Evolutionary conservation across 805 yeast genomes (phyloP), one percentile per base, ranked within the genome.

Genomic region (Monosporozyma aquatica): DNA sequence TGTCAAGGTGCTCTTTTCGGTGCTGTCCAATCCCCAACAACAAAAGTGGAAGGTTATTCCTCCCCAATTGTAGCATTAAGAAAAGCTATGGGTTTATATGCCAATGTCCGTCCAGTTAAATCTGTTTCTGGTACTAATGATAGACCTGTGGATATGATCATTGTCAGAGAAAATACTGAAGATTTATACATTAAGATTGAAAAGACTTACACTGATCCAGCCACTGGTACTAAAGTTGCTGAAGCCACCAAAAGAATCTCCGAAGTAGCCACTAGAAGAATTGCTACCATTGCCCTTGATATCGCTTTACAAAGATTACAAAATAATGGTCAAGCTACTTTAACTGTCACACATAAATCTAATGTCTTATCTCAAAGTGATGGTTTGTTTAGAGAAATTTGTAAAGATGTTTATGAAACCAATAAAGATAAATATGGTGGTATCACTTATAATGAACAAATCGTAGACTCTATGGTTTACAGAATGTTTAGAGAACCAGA

Each of bases 31-130:
- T 87, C 97, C 15, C 98, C 98, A 52, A 74, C 95, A 36, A 78
- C 81, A 55, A 87, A 87, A 68, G 97, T 92, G 37, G 92, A 75
- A 37, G 98, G 98, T 41, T 92, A 92, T 71, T 89, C 97, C 15
- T 90, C 97, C 24, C 98, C 98, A 54, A 90, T 92, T 64, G 98
- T 92, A 43, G 97, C 97, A n/a, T 74, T 92, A 59, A 82, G 98
- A 71, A 92, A 90, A 76, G 85, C 84, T 66, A 61, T 92, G 66
- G 97, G 95, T 7, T 72, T 92, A 42, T 92, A 84, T 64, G 98
- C 98, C 55, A 92, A 92, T 56, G 96, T 92, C 40, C 83, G 98
- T 65, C 98, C 98, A 4, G 97, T 92, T 53, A 92, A 92, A 69
- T 81, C 92, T 40, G 97, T 89, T 30, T 80, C 76, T 32, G 90